Base-by-base conservation (phyloP, 176 grass and related monocot species). In the Pontederia crassipes region DNA sequence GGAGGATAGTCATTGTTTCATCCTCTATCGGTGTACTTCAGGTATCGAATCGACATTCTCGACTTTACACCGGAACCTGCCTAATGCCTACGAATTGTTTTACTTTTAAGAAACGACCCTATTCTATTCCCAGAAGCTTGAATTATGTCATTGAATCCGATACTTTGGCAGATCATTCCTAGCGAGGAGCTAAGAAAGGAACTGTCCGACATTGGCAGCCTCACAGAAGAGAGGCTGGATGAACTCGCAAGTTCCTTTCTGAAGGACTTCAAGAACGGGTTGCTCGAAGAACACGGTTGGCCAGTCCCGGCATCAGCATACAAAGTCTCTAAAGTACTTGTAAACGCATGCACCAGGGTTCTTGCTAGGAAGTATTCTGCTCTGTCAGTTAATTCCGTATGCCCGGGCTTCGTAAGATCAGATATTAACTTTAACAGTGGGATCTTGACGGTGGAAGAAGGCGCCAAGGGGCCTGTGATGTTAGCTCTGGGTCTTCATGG, bases 381-480 rank as follows among this genome's bases (percentile, higher is more conserved):
- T 26, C 52, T 90, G 17, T 75, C 55, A 58, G 64, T 82, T 8
- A 90, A 86, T 55, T 86, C 82, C 48, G 55, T 55, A 28, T 14
- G 63, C 6, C 83, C 83, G 0, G 88, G 88, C 7, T 91, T 52
- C 49, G 77, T 86, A 8, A 75, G 74, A 68, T 83, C 83, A 0
- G 83, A 83, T 28, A 18, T 83, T 4, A 83, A 67, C 40, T 13
- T 2, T 8, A 68, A 81, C 54, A 54, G 59, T 0, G 83, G 88
- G 2, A 3, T 61, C 12, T 54, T 77, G 14, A 61, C 83, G 12
- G 61, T 74, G 0, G 77, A 83, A 27, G 80, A 78, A 55, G 88
- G 83, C 12, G 88, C 71, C 17, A 61, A 45, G 20, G 74, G 72
- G 6, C 77, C 84, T 0, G 71, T 75, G 45, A 65, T 46, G 54